phyloP scores from a whole-genome alignment of 441 rosid species.

The Croton setiger region DNA sequence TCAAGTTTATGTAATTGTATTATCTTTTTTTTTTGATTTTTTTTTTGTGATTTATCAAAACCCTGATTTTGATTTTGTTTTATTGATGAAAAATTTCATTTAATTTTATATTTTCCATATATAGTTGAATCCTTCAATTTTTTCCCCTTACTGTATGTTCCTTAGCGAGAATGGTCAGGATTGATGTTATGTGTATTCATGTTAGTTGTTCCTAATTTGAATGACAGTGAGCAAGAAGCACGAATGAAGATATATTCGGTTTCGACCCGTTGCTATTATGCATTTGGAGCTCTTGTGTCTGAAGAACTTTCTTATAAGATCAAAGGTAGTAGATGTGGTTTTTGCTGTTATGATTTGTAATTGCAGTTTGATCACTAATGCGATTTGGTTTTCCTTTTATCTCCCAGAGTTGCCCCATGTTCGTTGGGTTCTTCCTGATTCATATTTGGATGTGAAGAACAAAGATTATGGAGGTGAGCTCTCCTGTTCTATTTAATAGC shows the following conservation, averaged over 20 bases:
- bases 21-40: no score
- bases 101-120: no score
- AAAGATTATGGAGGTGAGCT: slow-evolving; percentile 79
- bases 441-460: slow-evolving; percentile 76
- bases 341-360: neutral
- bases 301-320: slow-evolving; percentile 78
- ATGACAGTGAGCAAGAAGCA: slow-evolving; percentile 76
- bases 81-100: no score
- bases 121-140: no score
- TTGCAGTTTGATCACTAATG: neutral
- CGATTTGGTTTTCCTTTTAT: neutral
- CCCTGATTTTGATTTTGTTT: no score
- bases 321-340: slow-evolving; percentile 47
- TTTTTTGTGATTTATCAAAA: no score
- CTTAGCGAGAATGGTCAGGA: neutral
- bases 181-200: neutral
- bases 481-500: neutral
- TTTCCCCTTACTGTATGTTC: no score
- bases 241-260: slow-evolving; percentile 89
- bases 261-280: slow-evolving; percentile 75
- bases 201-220: neutral
- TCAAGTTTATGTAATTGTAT: no score
- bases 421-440: slow-evolving; percentile 94
- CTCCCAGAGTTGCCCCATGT: slow-evolving; percentile 60
- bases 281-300: slow-evolving; percentile 84